Evolutionary conservation across 768 basidiomycete genomes (phyloP).

Genomic region (Tulasnella sp.): DNA sequence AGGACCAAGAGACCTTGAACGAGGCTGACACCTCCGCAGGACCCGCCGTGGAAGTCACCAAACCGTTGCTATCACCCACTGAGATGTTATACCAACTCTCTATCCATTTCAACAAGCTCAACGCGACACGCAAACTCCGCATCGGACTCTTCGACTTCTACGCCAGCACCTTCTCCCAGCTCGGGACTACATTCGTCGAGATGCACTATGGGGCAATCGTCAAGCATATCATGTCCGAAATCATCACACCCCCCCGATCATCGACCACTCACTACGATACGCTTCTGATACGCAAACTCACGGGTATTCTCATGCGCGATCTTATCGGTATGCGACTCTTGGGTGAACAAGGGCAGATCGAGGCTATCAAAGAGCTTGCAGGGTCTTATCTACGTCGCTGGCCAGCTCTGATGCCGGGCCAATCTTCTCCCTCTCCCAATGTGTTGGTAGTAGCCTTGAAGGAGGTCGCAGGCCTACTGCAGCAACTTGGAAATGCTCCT

Average conservation of each 20-base stretch:
- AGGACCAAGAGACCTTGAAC: constrained; percentile 45
- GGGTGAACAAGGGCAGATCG: constrained; percentile 88
- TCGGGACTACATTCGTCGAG: constrained; percentile 74
- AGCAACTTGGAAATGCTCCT: constrained; percentile 86
- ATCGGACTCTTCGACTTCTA: constrained; percentile 89
- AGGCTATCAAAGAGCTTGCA: constrained; percentile 78
- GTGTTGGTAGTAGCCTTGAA: constrained; percentile 64
- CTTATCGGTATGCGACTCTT: constrained; percentile 81
- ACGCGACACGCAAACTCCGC: constrained; percentile 54
- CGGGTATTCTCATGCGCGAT: constrained; percentile 70
- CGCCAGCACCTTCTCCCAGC: constrained; percentile 55
- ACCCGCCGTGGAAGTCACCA: constrained; percentile 38
- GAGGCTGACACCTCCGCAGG: constrained; percentile 40
- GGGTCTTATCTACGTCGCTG: constrained; percentile 76
- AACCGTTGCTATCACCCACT: constrained; percentile 53
- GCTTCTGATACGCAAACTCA: constrained; percentile 56
- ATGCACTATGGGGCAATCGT: constrained; percentile 69
- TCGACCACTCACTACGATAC: constrained; percentile 55
- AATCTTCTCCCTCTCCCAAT: constrained; percentile 51
- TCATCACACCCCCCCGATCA: constrained; percentile 51
- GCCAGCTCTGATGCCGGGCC: constrained; percentile 88
- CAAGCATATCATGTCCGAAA: constrained; percentile 64
- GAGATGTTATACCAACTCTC: constrained; percentile 84
- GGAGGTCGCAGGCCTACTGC: constrained; percentile 76
- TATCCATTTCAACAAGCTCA: constrained; percentile 63